A percentile compares a stretch with the other conserved stretches of the same genome.
phyloP scores from a whole-genome alignment of 2,329 filamentous ascomycete genomes.

The Pseudogymnoascus sp. region DNA sequence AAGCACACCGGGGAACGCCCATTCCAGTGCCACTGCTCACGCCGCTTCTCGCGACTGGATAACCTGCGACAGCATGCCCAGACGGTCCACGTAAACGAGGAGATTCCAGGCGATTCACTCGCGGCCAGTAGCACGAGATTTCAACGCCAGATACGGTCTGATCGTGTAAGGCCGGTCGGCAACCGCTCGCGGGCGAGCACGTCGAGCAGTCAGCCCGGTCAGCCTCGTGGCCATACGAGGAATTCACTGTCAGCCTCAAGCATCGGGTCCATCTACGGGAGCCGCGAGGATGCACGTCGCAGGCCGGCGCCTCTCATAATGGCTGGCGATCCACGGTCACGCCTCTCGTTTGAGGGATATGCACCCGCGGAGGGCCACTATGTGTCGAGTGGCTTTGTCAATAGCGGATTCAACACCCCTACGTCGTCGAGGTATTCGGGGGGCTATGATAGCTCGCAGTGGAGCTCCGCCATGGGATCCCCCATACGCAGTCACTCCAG shows the following conservation, averaged over 20 bases:
- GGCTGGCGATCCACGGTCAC: constrained; percentile 61
- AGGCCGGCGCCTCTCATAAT: constrained; percentile 77
- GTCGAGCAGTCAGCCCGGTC: constrained; percentile 61
- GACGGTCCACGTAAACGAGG: constrained; percentile 95
- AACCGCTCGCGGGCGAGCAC: constrained; percentile 70
- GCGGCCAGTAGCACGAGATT: constrained; percentile 88
- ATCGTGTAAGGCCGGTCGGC: constrained; percentile 67
- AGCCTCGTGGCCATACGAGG: constrained; percentile 67
- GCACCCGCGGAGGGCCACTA: constrained; percentile 54
- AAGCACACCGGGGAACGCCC: constrained; percentile 97
- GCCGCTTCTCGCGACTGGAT: constrained; percentile 87
- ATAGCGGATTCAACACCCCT: constrained; percentile 64
- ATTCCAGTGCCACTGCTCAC: constrained; percentile 90
- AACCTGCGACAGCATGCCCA: constrained; percentile 95
- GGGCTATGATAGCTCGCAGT: constrained; percentile 68
- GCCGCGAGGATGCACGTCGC: constrained; percentile 55
- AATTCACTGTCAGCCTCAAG: constrained; percentile 83
- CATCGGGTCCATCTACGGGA: constrained; percentile 65
- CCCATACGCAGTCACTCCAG: constrained; percentile 62
- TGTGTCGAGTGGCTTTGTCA: constrained; percentile 46
- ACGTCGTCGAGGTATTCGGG: constrained; percentile 76
- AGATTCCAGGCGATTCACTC: constrained; percentile 87
- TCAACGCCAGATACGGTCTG: constrained; percentile 83
- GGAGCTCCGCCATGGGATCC: constrained; percentile 60
- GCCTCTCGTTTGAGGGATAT: constrained; percentile 61